Base-by-base conservation (phyloP, 495 filamentous ascomycete genomes). In the Hypoxylon intermedium region DNA sequence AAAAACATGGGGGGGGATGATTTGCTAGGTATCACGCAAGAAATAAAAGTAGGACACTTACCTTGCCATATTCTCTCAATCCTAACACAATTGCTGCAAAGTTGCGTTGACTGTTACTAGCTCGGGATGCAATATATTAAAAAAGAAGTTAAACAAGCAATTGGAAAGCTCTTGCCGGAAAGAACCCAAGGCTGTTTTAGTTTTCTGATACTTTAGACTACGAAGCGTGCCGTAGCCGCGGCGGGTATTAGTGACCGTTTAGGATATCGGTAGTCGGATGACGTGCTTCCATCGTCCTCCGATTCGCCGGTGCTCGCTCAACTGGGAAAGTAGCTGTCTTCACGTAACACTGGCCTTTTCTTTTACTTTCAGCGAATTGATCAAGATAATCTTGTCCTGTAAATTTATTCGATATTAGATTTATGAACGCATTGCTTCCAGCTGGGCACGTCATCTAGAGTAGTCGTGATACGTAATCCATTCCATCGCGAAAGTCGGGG, bases 251-350 rank as follows among this genome's bases (percentile, higher is more conserved):
- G 47, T 53, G 52, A 48, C 60, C 49, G 61, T 65, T 54, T 59
- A 65, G 48, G 54, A 51, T 65, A 9, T 65, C 54, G 54, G 61
- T 21, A 52, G 43, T 55, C 54, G 61, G 61, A 65, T 65, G 61
- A 65, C 61, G 61, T 65, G 61, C 54, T 65, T 59, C 38, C 49
- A 40, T 41, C 37, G 33, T 18, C 4, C 54, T 50, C 61, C 49
- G 61, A 65, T 65, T 59, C 54, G 61, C 54, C 26, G 37, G 54
- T 12, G 21, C 11, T n/a, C 0, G 21, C 49, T 59, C 40, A 59
- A 54, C 54, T 59, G 16, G 61, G 61, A 36, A 64, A 64, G 23
- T 38, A n/a, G n/a, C n/a, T n/a, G n/a, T n/a, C n/a, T n/a, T n/a
- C n/a, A n/a, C n/a, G n/a, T n/a, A n/a, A n/a, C n/a, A n/a, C 16